phyloP scores from a whole-genome alignment of 148 eudicot genomes.

The Amaranthus palmeri region DNA sequence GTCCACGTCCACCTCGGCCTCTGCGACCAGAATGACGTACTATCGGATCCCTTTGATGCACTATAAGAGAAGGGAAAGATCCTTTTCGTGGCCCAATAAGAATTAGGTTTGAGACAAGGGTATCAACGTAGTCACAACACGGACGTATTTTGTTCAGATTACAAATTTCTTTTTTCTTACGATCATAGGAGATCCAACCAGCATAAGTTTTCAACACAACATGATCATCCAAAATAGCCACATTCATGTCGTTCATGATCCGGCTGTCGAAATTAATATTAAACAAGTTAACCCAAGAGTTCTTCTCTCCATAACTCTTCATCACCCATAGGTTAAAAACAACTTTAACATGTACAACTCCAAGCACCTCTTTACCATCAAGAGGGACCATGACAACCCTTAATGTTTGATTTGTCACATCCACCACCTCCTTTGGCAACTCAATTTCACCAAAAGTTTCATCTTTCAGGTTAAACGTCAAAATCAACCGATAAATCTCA shows the following conservation, averaged over 20 bases:
- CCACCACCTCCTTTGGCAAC: constrained; percentile 1
- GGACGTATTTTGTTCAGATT: neutral
- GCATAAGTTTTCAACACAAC: neutral
- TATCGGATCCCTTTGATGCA: too few relatives aligned
- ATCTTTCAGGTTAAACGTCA: constrained; percentile 8
- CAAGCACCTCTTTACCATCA: constrained; percentile 6
- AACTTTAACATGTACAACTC: neutral
- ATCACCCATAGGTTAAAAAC: constrained; percentile 13
- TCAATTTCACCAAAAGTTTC: constrained; percentile 6
- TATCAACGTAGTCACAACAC: neutral
- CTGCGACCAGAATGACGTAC: too few relatives aligned
- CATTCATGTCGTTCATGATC: constrained; percentile 13
- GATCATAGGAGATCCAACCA: constrained; percentile 10
- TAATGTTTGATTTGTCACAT: neutral
- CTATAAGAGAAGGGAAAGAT: neutral
- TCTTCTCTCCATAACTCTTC: constrained; percentile 12
- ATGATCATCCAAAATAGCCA: neutral
- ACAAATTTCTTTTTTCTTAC: neutral
- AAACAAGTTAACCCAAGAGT: constrained; percentile 16
- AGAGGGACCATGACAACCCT: constrained; percentile 8
- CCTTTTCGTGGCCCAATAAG: neutral
- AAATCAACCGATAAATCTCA: neutral
- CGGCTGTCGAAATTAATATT: neutral
- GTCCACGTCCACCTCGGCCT: too few relatives aligned
- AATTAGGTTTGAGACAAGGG: constrained; percentile 11